These are phyloP conservation scores for Fusarium redolens DNA, from an alignment of 2,329 filamentous ascomycete genomes.

Conservation along the genomic window DNA sequence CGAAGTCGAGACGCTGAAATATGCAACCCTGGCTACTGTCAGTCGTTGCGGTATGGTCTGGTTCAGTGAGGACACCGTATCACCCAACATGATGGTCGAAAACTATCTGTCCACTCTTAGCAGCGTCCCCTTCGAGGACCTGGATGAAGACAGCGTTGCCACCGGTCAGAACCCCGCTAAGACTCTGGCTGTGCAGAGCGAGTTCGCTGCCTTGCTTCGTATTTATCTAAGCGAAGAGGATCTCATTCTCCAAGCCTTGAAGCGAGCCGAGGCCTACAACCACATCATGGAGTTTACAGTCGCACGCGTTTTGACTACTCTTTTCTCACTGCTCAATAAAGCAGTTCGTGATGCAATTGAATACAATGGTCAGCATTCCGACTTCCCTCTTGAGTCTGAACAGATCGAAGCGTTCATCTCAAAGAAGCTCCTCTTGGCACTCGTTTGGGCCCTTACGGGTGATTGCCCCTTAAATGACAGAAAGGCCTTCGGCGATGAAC, in stretches of 20 bases:
- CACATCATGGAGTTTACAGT: constrained; percentile 99
- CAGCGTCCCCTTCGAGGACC: constrained; percentile 88
- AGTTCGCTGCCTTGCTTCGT: constrained; percentile 83
- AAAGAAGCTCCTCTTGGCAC: constrained; percentile 91
- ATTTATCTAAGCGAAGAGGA: constrained; percentile 80
- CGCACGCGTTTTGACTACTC: constrained; percentile 87
- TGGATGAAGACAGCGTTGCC: constrained; percentile 89
- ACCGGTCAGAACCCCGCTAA: constrained; percentile 81
- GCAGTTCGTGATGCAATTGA: constrained; percentile 91
- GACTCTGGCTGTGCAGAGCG: constrained; percentile 80
- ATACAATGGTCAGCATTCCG: constrained; percentile 93
- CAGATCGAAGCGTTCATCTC: constrained; percentile 90
- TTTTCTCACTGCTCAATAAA: constrained; percentile 97
- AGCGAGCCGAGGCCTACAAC: constrained; percentile 80
- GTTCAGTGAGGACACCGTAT: constrained; percentile 99
- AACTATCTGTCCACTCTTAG: constrained; percentile 90
- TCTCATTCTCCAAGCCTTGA: constrained; percentile 82
- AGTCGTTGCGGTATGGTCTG: constrained; percentile 99
- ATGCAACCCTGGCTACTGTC: constrained; percentile 97
- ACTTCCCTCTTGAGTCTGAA: constrained; percentile 91
- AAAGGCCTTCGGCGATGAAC: constrained; percentile 87
- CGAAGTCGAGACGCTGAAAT: constrained; percentile 97
- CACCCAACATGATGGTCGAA: constrained; percentile 88
- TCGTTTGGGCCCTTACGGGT: constrained; percentile 96
- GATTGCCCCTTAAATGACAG: constrained; percentile 91